phyloP scores from a whole-genome alignment of 2,329 filamentous ascomycete genomes.

The Orbilia javanica region DNA sequence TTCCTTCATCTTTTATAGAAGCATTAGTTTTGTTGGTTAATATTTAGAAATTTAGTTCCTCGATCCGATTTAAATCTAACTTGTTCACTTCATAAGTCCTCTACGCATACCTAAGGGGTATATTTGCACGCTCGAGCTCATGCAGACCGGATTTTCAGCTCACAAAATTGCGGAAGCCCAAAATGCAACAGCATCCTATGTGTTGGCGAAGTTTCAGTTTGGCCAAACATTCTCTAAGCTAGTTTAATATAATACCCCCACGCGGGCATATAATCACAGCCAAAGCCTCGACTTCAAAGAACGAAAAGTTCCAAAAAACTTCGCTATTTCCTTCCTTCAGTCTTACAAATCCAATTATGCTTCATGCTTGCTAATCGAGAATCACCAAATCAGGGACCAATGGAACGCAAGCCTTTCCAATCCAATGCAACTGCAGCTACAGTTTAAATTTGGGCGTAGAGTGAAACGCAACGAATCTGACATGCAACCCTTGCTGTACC shows the following conservation, averaged over 20 bases:
- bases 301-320: not conserved
- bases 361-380: not conserved
- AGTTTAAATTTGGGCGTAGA: not conserved
- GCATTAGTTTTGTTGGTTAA: too few relatives aligned
- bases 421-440: not conserved
- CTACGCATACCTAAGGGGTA: too few relatives aligned
- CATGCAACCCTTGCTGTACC: constrained; percentile 7
- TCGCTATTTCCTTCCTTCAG: not conserved
- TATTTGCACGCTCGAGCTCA: too few relatives aligned
- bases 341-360: not conserved
- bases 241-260: not conserved
- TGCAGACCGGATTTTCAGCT: too few relatives aligned
- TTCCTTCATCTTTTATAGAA: too few relatives aligned
- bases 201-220: not conserved
- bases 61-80: too few relatives aligned
- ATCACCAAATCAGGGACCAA: not conserved
- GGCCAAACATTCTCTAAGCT: not conserved
- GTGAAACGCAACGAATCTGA: not conserved
- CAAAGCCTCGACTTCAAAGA: not conserved
- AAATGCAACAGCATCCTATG: not conserved
- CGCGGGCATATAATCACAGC: not conserved
- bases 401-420: not conserved
- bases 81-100: too few relatives aligned
- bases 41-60: too few relatives aligned
- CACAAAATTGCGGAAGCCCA: not conserved